Evolutionary conservation across 83 land plant species (phyloP).

Genomic region (Picea abies): DNA sequence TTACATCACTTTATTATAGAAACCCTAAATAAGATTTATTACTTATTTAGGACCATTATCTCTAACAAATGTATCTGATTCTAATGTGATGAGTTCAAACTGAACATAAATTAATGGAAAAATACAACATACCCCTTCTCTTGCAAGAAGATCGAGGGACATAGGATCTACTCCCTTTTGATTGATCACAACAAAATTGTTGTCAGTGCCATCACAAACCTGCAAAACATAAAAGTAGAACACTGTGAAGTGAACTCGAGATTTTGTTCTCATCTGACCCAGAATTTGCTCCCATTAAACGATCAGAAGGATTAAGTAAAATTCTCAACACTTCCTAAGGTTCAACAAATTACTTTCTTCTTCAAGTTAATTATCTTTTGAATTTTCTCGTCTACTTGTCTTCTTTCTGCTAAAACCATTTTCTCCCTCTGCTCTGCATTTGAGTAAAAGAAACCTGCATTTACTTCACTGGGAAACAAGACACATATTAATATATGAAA

Average conservation of each 20-base stretch:
- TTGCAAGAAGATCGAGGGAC: constrained; percentile 90
- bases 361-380: constrained; percentile 88
- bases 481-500: neutral
- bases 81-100: too few species aligned
- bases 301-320: too few species aligned
- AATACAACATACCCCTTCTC: constrained; percentile 74
- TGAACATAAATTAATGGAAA: neutral
- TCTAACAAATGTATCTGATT: too few species aligned
- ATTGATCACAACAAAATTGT: constrained; percentile 93
- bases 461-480: constrained; percentile 77
- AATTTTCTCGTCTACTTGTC: constrained; percentile 90
- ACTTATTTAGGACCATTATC: too few species aligned
- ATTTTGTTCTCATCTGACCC: neutral
- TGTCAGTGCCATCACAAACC: constrained; percentile 92
- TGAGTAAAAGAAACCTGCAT: constrained; percentile 98
- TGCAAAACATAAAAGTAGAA: constrained; percentile 26
- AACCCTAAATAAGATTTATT: too few species aligned
- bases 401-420: constrained; percentile 98
- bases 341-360: constrained; percentile 58
- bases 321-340: too few species aligned
- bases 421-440: constrained; percentile 97
- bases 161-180: constrained; percentile 99
- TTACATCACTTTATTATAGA: too few species aligned
- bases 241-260: neutral
- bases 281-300: neutral